Percentiles rank a stretch among this genome's conserved stretches.
These are phyloP conservation scores for Lithospermum erythrorhizon DNA, from an alignment of 257 asterid species.

Conservation along the genomic window DNA sequence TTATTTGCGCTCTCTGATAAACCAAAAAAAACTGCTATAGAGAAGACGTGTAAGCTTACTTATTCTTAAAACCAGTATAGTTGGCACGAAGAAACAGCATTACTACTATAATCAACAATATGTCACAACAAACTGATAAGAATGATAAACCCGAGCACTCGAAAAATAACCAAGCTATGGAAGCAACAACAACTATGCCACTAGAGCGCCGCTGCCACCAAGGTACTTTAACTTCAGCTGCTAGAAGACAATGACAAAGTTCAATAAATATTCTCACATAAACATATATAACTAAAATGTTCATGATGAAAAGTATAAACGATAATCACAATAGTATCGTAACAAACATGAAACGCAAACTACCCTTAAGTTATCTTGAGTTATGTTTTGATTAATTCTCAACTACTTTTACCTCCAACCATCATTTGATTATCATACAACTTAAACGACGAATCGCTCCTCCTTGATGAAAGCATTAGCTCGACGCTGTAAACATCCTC, in stretches of 20 bases:
- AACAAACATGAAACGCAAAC: too few relatives aligned
- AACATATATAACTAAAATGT: conserved; percentile 4
- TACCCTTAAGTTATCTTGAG: too few relatives aligned
- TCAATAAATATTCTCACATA: conserved; percentile 10
- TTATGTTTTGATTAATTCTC: too few relatives aligned
- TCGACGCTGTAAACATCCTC: conserved; percentile 44
- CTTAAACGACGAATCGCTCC: conserved; percentile 33
- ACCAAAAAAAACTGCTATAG: conserved; percentile 1
- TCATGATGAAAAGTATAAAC: background rate
- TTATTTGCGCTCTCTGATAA: conserved; percentile 9
- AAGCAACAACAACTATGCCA: conserved; percentile 61
- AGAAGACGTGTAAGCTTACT: conserved; percentile 28
- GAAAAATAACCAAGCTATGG: conserved; percentile 66
- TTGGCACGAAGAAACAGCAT: conserved; percentile 66
- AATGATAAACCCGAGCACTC: conserved; percentile 80
- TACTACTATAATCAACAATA: conserved; percentile 61
- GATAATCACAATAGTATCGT: too few relatives aligned
- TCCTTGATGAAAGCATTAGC: conserved; percentile 33
- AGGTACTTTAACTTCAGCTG: conserved; percentile 58
- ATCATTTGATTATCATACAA: conserved; percentile 45
- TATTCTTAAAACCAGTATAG: conserved; percentile 49
- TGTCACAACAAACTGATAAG: conserved; percentile 64
- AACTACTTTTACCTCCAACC: conserved; percentile 75
- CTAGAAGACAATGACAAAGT: conserved; percentile 27
- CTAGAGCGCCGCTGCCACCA: conserved; percentile 65